Percentiles rank a stretch among this genome's conserved stretches.
These are phyloP conservation scores for Neoboletus magnificus DNA, from an alignment of 768 basidiomycete genomes.

Conservation along the genomic window DNA sequence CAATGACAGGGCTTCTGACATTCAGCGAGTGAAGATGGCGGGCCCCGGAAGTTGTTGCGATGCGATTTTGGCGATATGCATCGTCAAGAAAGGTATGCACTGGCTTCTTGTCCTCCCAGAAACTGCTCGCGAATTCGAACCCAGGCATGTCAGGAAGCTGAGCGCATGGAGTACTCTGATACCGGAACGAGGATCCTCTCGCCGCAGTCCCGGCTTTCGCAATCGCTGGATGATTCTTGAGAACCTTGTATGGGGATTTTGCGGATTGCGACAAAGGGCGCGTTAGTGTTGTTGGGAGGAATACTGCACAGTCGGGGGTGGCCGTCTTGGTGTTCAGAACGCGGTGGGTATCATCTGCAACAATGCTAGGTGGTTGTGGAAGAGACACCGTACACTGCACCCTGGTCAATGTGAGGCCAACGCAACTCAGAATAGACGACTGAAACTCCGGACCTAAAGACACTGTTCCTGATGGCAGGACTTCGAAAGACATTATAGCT, in stretches of 20 bases:
- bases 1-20: conserved; percentile 47
- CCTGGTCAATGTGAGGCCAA: conserved; percentile 27
- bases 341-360: conserved; percentile 30
- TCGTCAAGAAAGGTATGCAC: conserved; percentile 46
- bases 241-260: conserved; percentile 46
- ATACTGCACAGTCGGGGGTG: conserved; percentile 49
- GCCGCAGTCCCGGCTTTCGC: conserved; percentile 36
- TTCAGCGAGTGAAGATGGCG: conserved; percentile 49
- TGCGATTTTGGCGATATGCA: conserved; percentile 57
- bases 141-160: conserved; percentile 44
- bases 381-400: conserved; percentile 48
- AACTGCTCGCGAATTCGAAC: conserved; percentile 52
- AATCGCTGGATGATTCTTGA: conserved; percentile 40
- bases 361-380: conserved; percentile 39
- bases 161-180: conserved; percentile 48
- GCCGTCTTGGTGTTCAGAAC: conserved; percentile 46
- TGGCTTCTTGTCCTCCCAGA: conserved; percentile 63
- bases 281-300: conserved; percentile 40
- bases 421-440: not conserved
- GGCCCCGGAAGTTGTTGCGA: conserved; percentile 48
- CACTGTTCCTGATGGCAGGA: conserved; percentile 40
- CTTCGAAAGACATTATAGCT: conserved; percentile 52
- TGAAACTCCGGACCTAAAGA: conserved; percentile 38
- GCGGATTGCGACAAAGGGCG: conserved; percentile 41
- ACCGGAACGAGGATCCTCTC: conserved; percentile 47